Conservation (phyloP, 2,329 filamentous ascomycete genomes). For the Clarireedia homoeocarpa region DNA sequence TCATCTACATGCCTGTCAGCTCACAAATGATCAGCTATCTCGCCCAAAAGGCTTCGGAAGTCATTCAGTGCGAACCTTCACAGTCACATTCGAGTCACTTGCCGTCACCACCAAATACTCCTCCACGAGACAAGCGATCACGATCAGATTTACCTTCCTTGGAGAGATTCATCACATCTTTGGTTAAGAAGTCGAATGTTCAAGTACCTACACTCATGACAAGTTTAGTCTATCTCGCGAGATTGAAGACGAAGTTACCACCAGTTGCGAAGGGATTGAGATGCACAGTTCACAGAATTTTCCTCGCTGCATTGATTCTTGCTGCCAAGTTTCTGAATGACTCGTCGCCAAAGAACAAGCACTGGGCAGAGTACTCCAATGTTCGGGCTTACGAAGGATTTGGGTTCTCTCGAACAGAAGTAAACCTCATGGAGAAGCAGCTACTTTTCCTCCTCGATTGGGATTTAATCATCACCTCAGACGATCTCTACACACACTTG, state of each 20-base stretch:
- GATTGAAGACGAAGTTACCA: slow-evolving; percentile 77
- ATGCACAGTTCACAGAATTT: slow-evolving; percentile 96
- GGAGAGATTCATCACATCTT: slow-evolving; percentile 83
- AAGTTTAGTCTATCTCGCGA: slow-evolving; percentile 83
- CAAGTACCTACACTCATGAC: slow-evolving; percentile 98
- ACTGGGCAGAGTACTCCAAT: slow-evolving; percentile 91
- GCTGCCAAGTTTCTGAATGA: slow-evolving; percentile 98
- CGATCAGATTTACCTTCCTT: slow-evolving; percentile 60
- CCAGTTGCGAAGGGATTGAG: slow-evolving; percentile 93
- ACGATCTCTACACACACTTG: slow-evolving; percentile 81
- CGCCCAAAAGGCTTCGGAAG: slow-evolving; percentile 63
- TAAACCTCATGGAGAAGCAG: slow-evolving; percentile 99
- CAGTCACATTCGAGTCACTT: slow-evolving; percentile 28
- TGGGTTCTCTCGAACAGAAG: slow-evolving; percentile 88
- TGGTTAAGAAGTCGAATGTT: slow-evolving; percentile 89
- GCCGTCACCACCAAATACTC: slow-evolving; percentile 40
- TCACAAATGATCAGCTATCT: slow-evolving; percentile 72
- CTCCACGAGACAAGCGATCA: slow-evolving; percentile 35
- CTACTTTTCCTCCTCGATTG: slow-evolving; percentile 90
- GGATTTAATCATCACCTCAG: slow-evolving; percentile 78
- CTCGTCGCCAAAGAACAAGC: slow-evolving; percentile 99
- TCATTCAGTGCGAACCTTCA: slow-evolving; percentile 69
- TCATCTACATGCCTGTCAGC: slow-evolving; percentile 69
- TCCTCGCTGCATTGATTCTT: slow-evolving; percentile 77
- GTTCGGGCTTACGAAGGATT: slow-evolving; percentile 61